Conservation (phyloP, 371 early-diverging fungal genomes). For the Lichtheimia ornata region DNA sequence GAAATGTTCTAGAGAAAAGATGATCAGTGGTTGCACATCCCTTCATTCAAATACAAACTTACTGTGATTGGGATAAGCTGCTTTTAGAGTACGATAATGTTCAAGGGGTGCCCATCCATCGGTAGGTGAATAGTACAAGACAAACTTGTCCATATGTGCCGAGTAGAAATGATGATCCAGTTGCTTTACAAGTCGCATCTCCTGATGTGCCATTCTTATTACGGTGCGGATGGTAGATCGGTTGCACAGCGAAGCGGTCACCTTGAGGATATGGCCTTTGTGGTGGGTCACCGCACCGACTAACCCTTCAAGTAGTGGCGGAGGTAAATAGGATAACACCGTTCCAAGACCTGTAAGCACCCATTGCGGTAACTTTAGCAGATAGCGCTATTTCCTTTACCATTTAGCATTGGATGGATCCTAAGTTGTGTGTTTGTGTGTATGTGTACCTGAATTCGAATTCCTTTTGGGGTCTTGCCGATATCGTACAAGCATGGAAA, state of each 20-base stretch:
- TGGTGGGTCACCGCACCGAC: slow-evolving; percentile 41
- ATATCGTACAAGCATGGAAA: slow-evolving; percentile 83
- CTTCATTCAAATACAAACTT: slow-evolving; percentile 8
- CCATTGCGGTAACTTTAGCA: slow-evolving; percentile 40
- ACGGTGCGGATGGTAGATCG: slow-evolving; percentile 62
- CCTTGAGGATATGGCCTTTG: slow-evolving; percentile 40
- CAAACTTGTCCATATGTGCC: slow-evolving; percentile 61
- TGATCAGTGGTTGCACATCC: not conserved
- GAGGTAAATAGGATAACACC: slow-evolving; percentile 38
- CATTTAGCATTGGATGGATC: no score
- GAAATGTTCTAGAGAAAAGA: slow-evolving; percentile 31
- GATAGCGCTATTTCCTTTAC: slow-evolving; percentile 30
- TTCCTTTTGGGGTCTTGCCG: slow-evolving; percentile 75
- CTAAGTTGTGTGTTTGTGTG: slow-evolving; percentile 15
- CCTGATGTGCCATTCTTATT: slow-evolving; percentile 69
- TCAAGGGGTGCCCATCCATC: slow-evolving; percentile 81
- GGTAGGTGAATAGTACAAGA: slow-evolving; percentile 77
- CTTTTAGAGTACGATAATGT: slow-evolving; percentile 69
- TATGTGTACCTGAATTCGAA: slow-evolving; percentile 40
- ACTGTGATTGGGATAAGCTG: slow-evolving; percentile 62
- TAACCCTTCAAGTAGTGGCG: slow-evolving; percentile 29
- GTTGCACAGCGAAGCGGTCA: slow-evolving; percentile 66
- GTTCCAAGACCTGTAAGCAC: slow-evolving; percentile 36
- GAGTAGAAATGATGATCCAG: slow-evolving; percentile 68
- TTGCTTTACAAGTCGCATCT: slow-evolving; percentile 70